Evolutionary conservation across 140 eudicot genomes (phyloP).

Genomic region (Cichorium intybus): DNA sequence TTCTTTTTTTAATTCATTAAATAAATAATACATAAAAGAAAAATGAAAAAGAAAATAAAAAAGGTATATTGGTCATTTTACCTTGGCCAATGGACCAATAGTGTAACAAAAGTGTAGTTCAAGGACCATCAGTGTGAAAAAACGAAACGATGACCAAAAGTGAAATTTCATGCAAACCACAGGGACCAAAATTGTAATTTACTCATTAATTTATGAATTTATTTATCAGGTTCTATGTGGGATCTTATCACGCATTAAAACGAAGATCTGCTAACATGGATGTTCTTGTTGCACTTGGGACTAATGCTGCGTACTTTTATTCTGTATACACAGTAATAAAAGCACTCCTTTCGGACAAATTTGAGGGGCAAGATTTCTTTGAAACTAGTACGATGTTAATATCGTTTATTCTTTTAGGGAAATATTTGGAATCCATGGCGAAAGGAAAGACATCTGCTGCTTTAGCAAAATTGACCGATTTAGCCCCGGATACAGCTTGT

Average conservation of each 20-base stretch:
- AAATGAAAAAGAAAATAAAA: too few species aligned
- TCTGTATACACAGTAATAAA: constrained; percentile 75
- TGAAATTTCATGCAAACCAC: too few species aligned
- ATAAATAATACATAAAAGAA: too few species aligned
- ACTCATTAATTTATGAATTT: constrained; percentile 1
- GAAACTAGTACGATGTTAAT: constrained; percentile 99
- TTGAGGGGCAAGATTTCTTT: constrained; percentile 88
- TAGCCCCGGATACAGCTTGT: constrained; percentile 85
- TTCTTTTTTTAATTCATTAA: too few species aligned
- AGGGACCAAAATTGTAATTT: too few species aligned
- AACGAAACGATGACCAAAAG: too few species aligned
- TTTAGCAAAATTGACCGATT: constrained; percentile 74
- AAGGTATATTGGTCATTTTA: too few species aligned
- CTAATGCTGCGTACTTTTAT: constrained; percentile 97
- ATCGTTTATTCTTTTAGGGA: constrained; percentile 91
- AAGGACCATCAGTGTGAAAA: too few species aligned
- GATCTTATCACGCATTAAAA: constrained; percentile 83
- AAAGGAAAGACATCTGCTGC: constrained; percentile 99
- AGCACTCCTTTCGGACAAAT: constrained; percentile 63
- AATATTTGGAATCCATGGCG: constrained; percentile 84
- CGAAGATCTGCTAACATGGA: constrained; percentile 96
- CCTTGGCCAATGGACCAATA: too few species aligned
- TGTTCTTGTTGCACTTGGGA: constrained; percentile 93
- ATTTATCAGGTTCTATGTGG: constrained; percentile 73
- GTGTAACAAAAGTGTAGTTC: too few species aligned